Evolutionary conservation across 768 basidiomycete species (phyloP), one percentile per base, ranked within the genome.

Genomic region (Chalciporus sphaerocephalus): DNA sequence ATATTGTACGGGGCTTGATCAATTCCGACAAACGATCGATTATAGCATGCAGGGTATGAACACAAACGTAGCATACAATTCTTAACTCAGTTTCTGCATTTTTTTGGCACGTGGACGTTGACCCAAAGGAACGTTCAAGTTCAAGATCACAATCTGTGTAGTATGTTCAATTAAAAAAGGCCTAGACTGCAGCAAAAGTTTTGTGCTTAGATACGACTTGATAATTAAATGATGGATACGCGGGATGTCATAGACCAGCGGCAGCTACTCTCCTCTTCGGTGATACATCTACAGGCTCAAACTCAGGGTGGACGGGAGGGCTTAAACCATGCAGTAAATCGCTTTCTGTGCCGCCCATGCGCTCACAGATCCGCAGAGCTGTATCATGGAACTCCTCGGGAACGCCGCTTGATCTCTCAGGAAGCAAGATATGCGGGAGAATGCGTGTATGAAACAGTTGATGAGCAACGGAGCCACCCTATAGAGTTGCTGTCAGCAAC

Each of bases 391-490:
- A 62, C 49, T 68, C 65, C 16, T 52, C 52, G 8, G 66, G 66
- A 25, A 66, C 50, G 3, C 62, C 65, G 5, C 55, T 50, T 13
- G 58, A 57, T 40, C 47, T 51, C 38, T 46, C 60, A 13, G 62
- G 58, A 6, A 62, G 50, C 12, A 68, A 49, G 34, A 66, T 50
- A 40, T 67, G 58, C 9, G 65, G 65, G 25, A 66, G 62, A 45
- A 66, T 54, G 24, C 65, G 65, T n/a, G 65, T 66, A 50, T 66
- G 65, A 52, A 66, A 66, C 42, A 66, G 42, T 38, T 40, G 59
- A 46, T 66, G 66, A 24, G 65, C 50, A 44, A 60, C 62, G 9
- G 66, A 62, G 6, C 66, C 65, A 54, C 65, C 65, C 65, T 66
- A 34, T 17, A 24, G 22, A 10, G 38, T 20, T 30, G 4, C 20